These are phyloP conservation scores for Hypholoma fasciculare DNA, from an alignment of 768 basidiomycete genomes.

Conservation along the genomic window DNA sequence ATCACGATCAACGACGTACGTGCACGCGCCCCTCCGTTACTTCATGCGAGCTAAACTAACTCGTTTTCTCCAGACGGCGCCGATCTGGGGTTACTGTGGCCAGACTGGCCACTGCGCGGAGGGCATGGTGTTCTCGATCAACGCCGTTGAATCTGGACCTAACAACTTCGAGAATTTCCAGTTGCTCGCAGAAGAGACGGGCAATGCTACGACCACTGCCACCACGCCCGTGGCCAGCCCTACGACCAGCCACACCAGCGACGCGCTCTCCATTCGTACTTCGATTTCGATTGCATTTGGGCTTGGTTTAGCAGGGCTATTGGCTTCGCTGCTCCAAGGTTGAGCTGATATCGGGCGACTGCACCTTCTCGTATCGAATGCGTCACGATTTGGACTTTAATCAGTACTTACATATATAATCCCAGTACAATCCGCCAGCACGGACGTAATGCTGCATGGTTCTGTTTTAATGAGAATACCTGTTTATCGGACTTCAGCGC, in stretches of 20 bases:
- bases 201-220: conserved; percentile 12
- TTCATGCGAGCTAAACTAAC: background rate
- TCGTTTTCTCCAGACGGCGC: conserved; percentile 33
- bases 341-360: too few species aligned
- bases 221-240: background rate
- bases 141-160: conserved; percentile 47
- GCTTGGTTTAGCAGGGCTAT: background rate
- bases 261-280: background rate
- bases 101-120: conserved; percentile 51
- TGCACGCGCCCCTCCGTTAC: background rate
- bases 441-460: conserved; percentile 44
- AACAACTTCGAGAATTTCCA: conserved; percentile 55
- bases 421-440: too few species aligned
- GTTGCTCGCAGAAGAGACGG: conserved; percentile 26
- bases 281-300: background rate
- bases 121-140: conserved; percentile 70
- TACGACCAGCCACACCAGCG: background rate
- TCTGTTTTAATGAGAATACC: conserved; percentile 19
- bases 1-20: conserved; percentile 48
- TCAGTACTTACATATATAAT: too few species aligned
- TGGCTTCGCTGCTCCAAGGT: background rate
- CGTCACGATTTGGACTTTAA: too few species aligned
- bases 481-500: too few species aligned
- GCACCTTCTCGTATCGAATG: too few species aligned
- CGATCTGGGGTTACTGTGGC: conserved; percentile 61